phyloP scores from a whole-genome alignment of 2,329 filamentous ascomycete species.

The Ophiostoma pallidulum region DNA sequence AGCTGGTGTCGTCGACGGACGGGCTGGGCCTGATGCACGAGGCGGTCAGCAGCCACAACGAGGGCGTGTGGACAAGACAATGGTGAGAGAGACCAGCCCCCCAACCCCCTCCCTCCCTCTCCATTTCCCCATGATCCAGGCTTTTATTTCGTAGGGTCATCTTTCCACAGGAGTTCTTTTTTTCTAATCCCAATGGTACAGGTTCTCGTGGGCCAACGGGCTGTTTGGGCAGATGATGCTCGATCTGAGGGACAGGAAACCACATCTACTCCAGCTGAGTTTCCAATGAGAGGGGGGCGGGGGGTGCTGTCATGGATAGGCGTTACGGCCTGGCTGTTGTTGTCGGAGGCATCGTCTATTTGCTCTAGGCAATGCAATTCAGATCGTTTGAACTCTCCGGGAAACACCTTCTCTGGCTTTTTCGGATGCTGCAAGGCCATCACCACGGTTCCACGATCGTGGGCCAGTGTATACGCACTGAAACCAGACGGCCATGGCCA shows the following conservation, averaged over 20 bases:
- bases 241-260: slow-evolving; percentile 64
- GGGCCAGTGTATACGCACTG: too few relatives aligned
- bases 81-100: too few relatives aligned
- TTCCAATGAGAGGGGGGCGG: slow-evolving; percentile 29
- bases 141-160: too few relatives aligned
- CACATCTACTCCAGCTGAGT: slow-evolving; percentile 46
- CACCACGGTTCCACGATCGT: too few relatives aligned
- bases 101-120: not conserved
- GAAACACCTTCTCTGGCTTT: too few relatives aligned
- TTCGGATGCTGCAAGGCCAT: too few relatives aligned
- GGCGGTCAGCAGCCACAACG: slow-evolving; percentile 52
- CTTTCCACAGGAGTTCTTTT: not conserved
- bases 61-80: slow-evolving; percentile 48
- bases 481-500: too few relatives aligned
- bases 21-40: slow-evolving; percentile 59
- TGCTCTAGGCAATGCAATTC: too few relatives aligned
- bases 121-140: not conserved
- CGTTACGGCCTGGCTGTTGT: too few relatives aligned
- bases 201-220: slow-evolving; percentile 84
- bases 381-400: too few relatives aligned
- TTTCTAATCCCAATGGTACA: slow-evolving; percentile 26
- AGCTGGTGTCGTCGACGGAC: slow-evolving; percentile 50
- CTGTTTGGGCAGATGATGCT: slow-evolving; percentile 78
- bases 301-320: too few relatives aligned
- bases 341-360: too few relatives aligned